phyloP scores from a whole-genome alignment of 1,139 yeast genomes.

The Hanseniaspora sp. region DNA sequence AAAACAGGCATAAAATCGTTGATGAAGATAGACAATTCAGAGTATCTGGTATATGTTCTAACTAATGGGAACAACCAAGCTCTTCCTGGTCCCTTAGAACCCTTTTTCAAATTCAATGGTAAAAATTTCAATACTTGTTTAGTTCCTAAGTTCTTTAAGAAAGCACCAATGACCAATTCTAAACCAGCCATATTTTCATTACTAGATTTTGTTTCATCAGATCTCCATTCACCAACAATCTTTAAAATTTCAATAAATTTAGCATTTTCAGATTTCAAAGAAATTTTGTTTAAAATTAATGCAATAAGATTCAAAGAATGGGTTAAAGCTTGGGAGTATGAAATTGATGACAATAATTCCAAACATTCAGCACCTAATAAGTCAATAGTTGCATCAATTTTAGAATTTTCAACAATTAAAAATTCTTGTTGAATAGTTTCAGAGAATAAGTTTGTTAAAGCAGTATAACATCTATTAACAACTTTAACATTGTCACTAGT shows the following conservation, averaged over 20 bases:
- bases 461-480: slow-evolving; percentile 66
- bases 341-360: slow-evolving; percentile 52
- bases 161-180: slow-evolving; percentile 69
- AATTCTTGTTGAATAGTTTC: slow-evolving; percentile 47
- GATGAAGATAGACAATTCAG: slow-evolving; percentile 55
- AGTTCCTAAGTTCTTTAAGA: slow-evolving; percentile 75
- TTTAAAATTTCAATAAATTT: slow-evolving; percentile 51
- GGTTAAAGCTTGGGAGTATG: slow-evolving; percentile 64
- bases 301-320: slow-evolving; percentile 62
- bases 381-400: slow-evolving; percentile 48
- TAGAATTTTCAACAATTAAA: slow-evolving; percentile 37
- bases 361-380: slow-evolving; percentile 44
- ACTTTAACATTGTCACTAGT: slow-evolving; percentile 58
- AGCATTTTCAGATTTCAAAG: slow-evolving; percentile 62
- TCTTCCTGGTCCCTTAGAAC: slow-evolving; percentile 49
- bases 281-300: slow-evolving; percentile 53
- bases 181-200: slow-evolving; percentile 68
- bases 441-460: slow-evolving; percentile 44
- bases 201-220: slow-evolving; percentile 50
- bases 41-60: slow-evolving; percentile 71
- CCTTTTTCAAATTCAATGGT: slow-evolving; percentile 62
- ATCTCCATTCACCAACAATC: slow-evolving; percentile 76
- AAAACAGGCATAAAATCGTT: slow-evolving; percentile 56
- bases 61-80: slow-evolving; percentile 93
- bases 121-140: slow-evolving; percentile 60